These are phyloP conservation scores for Rhododendron mucronatum DNA, from an alignment of 148 eudicot genomes.

Conservation along the genomic window DNA sequence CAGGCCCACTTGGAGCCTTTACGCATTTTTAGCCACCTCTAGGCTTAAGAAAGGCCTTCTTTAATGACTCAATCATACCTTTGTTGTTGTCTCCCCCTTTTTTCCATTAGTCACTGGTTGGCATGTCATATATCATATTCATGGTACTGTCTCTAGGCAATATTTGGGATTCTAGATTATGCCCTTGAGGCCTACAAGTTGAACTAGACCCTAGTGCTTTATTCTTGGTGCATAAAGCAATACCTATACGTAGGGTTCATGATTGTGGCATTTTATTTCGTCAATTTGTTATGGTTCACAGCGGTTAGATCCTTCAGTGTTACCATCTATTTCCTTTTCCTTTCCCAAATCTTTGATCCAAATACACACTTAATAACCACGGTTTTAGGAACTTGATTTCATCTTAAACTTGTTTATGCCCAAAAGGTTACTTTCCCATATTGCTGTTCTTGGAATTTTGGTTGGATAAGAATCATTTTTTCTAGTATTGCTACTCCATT, in stretches of 20 bases:
- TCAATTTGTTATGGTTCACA: not conserved
- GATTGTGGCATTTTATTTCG: not conserved
- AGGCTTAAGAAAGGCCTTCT: not conserved
- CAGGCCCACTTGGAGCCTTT: not conserved
- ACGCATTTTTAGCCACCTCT: not conserved
- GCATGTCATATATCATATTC: not conserved
- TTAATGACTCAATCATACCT: not conserved
- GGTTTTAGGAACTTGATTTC: not conserved
- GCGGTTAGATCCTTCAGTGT: not conserved
- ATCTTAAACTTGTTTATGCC: not conserved
- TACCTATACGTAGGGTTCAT: not conserved
- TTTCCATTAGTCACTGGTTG: not conserved
- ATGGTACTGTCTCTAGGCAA: not conserved
- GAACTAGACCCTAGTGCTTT: conserved; percentile 3
- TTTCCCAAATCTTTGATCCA: not conserved
- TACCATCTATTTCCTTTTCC: not conserved
- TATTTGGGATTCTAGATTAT: conserved; percentile 1
- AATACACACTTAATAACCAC: not conserved
- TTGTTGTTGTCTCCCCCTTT: not conserved
- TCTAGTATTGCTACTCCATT: no score
- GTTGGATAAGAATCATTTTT: not conserved
- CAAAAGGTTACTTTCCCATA: not conserved
- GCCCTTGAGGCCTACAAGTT: not conserved
- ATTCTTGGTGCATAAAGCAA: not conserved
- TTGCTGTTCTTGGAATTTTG: not conserved